Base-by-base conservation (phyloP, 2,329 filamentous ascomycete species). In the Pseudonectria buxi region DNA sequence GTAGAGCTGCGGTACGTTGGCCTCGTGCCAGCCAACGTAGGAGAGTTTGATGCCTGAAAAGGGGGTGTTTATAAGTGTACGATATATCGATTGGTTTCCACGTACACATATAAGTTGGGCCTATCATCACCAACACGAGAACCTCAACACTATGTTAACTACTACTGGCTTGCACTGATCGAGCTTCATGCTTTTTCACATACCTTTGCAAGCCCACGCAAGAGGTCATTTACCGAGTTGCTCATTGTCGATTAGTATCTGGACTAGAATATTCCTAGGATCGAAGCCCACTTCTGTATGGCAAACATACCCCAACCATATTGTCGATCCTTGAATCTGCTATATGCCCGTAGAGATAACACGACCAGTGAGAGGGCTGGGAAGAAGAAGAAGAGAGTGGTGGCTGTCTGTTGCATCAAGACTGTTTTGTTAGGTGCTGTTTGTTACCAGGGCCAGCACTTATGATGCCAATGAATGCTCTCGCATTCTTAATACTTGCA, bases 391-490 rank as follows among this genome's bases (percentile, higher is more conserved):
- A 31, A 33, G 9, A 41, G 16, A 2, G 36, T 28, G 3, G 41
- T 30, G 10, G 36, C 41, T 6, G 30, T 18, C 7, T 15, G 25
- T 24, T 44, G 41, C 25, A 53, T 59, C 31, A 39, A 54, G 44
- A 57, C 56, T 2, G 46, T 55, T 1, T 58, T 57, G 0, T 35
- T 56, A 5, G 56, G 51, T 10, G 50, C 56, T 14, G 47, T 42
- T 3, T 62, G 57, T 40, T 60, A 58, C 29, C 31, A 40, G 6
- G 51, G 40, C 4, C 34, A 39, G n/a, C 39, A 56, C 24, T 55
- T 55, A 55, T 32, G 45, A 59, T 28, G 50, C 43, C 16, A 39
- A 41, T 16, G 48, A 45, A 28, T 61, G 57, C 40, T 28, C 46
- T 15, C 44, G 42, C 14, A 33, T 61, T 9, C 37, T 46, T 3